phyloP scores from a whole-genome alignment of 2,329 filamentous ascomycete species.

The Fusarium sublunatum region DNA sequence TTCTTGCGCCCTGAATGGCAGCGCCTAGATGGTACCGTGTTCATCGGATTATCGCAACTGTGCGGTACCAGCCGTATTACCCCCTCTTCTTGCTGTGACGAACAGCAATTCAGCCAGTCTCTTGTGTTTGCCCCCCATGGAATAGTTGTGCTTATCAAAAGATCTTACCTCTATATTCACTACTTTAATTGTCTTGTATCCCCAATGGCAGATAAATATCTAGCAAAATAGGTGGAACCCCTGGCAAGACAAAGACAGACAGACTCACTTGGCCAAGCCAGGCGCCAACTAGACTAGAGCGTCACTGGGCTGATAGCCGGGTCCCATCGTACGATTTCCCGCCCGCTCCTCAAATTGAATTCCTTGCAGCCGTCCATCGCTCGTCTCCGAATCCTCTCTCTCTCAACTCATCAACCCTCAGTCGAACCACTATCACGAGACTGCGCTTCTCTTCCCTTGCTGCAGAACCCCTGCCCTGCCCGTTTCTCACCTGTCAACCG shows the following conservation, averaged over 20 bases:
- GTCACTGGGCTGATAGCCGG: conserved; percentile 47
- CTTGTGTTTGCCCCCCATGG: neutral
- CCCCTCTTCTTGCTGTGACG: conserved; percentile 2
- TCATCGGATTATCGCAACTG: conserved; percentile 11
- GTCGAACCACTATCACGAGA: conserved; percentile 45
- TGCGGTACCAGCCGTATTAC: conserved; percentile 3
- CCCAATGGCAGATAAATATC: conserved; percentile 4
- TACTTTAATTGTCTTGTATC: conserved; percentile 29
- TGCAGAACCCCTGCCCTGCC: conserved; percentile 37
- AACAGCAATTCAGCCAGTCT: neutral
- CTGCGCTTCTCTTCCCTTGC: conserved; percentile 32
- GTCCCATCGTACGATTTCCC: conserved; percentile 50
- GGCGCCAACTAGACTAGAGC: conserved; percentile 38
- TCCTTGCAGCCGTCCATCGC: conserved; percentile 43
- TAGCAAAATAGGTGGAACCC: conserved; percentile 30
- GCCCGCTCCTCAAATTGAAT: conserved; percentile 45
- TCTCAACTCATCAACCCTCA: conserved; percentile 38
- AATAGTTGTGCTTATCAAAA: neutral
- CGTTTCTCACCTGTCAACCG: conserved; percentile 33
- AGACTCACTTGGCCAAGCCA: conserved; percentile 41
- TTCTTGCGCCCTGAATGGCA: neutral
- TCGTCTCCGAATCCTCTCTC: conserved; percentile 37
- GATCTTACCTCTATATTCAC: conserved; percentile 9
- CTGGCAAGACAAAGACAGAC: conserved; percentile 16
- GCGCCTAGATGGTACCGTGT: conserved; percentile 1